These are phyloP conservation scores for Nakazawaea ernobii DNA, from an alignment of 805 yeast species.

Conservation along the genomic window DNA sequence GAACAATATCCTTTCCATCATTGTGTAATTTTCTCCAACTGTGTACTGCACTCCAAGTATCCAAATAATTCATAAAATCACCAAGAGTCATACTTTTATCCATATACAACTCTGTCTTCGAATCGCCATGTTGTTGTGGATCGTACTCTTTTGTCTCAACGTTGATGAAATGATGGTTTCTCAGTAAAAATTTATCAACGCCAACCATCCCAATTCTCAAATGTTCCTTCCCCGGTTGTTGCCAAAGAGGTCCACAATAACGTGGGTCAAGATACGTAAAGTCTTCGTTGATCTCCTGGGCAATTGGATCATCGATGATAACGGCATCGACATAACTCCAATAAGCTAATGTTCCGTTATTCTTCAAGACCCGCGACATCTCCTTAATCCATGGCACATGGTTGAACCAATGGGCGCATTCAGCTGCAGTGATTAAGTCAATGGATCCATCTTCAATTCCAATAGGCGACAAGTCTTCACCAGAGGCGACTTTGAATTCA, in stretches of 20 bases:
- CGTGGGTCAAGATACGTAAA: conserved; percentile 43
- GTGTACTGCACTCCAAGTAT: conserved; percentile 21
- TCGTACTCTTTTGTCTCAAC: conserved; percentile 23
- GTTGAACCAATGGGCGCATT: conserved; percentile 77
- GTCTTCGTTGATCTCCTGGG: conserved; percentile 45
- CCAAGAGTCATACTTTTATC: conserved; percentile 14
- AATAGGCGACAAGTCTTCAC: conserved; percentile 21
- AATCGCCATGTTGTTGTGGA: conserved; percentile 13
- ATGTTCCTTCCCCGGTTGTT: conserved; percentile 40
- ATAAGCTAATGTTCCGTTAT: conserved; percentile 58
- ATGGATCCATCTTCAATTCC: conserved; percentile 28
- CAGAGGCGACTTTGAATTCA: conserved; percentile 17
- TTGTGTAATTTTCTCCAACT: conserved; percentile 18
- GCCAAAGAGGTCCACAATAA: conserved; percentile 44
- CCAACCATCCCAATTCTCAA: conserved; percentile 30
- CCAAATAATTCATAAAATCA: conserved; percentile 17
- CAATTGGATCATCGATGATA: conserved; percentile 38
- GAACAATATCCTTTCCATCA: conserved; percentile 15
- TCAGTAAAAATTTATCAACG: conserved; percentile 10
- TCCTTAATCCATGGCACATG: conserved; percentile 47
- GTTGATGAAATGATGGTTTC: conserved; percentile 21
- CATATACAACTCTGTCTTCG: conserved; percentile 15
- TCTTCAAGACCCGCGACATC: conserved; percentile 37
- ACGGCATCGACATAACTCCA: conserved; percentile 75
- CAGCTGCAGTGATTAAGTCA: conserved; percentile 69